phyloP scores from a whole-genome alignment of 2,329 filamentous ascomycete genomes.

The Intubia oerlemansii region DNA sequence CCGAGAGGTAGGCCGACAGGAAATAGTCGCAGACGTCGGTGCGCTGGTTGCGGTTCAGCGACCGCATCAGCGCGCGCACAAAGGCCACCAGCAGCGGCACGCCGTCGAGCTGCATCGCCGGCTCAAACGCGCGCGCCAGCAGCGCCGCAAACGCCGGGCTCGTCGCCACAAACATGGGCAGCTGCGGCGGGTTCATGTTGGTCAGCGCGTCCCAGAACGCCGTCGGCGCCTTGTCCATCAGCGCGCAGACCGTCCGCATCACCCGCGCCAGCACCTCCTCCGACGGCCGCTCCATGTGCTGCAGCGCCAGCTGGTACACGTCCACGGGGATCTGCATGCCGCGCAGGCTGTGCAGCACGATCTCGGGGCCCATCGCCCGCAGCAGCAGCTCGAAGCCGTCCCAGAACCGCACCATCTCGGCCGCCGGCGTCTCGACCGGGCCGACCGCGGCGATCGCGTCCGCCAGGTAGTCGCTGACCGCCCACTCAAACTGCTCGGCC shows the following conservation, averaged over 20 bases:
- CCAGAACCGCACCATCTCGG: constrained; percentile 55
- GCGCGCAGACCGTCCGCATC: constrained; percentile 44
- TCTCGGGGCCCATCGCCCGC: constrained; percentile 46
- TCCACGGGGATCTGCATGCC: constrained; percentile 58
- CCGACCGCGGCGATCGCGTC: constrained; percentile 42
- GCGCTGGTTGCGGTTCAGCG: constrained; percentile 45
- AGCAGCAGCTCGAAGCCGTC: constrained; percentile 53
- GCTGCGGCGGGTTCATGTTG: constrained; percentile 54
- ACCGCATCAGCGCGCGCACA: constrained; percentile 58
- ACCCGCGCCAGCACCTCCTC: constrained; percentile 43
- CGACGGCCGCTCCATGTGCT: constrained; percentile 26
- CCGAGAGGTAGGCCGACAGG: constrained; percentile 44
- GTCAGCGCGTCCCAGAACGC: constrained; percentile 82
- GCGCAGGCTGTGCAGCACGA: constrained; percentile 59
- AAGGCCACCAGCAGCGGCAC: constrained; percentile 45
- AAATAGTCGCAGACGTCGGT: constrained; percentile 66
- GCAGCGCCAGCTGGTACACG: constrained; percentile 41
- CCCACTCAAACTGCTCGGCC: constrained; percentile 66
- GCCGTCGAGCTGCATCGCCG: constrained; percentile 18
- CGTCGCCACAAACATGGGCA: constrained; percentile 67
- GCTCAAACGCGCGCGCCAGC: constrained; percentile 36
- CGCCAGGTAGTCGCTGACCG: constrained; percentile 52
- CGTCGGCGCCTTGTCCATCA: constrained; percentile 54
- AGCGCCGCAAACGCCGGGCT: constrained; percentile 44
- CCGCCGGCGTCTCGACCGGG: constrained; percentile 19